Evolutionary conservation across 495 filamentous ascomycete genomes (phyloP).

Genomic region (Cercophora samala): DNA sequence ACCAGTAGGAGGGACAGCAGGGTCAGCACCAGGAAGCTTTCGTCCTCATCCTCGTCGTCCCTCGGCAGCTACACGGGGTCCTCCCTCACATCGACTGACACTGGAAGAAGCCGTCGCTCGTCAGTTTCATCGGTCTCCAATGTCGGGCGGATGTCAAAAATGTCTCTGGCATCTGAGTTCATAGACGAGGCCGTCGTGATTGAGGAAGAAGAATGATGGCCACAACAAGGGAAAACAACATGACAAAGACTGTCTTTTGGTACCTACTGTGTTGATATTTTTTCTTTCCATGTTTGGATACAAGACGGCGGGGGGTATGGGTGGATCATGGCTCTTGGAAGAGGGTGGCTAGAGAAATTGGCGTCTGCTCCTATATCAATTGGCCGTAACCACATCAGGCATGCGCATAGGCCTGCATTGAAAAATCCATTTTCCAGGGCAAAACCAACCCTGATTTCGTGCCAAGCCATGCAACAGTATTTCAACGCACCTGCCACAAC

Average conservation of each 20-base stretch:
- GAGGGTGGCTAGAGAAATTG: no score
- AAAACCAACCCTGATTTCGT: no score
- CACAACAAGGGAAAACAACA: neutral
- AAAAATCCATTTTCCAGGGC: no score
- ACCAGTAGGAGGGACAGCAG: neutral
- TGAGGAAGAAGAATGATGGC: neutral
- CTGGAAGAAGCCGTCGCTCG: neutral
- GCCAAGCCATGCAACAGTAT: no score
- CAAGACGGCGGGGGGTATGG: neutral
- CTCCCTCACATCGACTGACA: neutral
- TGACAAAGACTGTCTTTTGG: conserved; percentile 6
- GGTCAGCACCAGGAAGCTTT: neutral
- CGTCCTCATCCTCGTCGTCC: neutral
- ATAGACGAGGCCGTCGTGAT: neutral
- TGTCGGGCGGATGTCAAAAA: neutral
- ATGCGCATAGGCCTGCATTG: no score
- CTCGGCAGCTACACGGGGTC: neutral
- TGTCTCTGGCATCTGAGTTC: neutral
- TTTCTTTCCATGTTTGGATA: neutral
- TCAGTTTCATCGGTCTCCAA: neutral
- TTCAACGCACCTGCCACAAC: no score
- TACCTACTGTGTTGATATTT: neutral
- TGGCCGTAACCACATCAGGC: no score
- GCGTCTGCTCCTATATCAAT: no score
- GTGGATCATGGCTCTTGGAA: no score